These are phyloP conservation scores for Penicillium hesseltinei DNA, from an alignment of 2,329 filamentous ascomycete species.

Conservation along the genomic window DNA sequence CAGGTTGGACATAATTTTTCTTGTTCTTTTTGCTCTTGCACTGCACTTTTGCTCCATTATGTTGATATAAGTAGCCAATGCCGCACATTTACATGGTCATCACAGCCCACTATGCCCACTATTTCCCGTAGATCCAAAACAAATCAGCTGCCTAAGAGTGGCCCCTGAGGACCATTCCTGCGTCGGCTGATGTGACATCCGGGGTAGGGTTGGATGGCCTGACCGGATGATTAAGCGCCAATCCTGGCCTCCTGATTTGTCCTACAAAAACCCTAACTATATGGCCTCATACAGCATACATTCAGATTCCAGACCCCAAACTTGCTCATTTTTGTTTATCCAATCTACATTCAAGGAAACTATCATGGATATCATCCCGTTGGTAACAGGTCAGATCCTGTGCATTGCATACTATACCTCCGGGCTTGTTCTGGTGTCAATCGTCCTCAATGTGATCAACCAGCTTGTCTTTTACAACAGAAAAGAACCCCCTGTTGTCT, in stretches of 20 bases:
- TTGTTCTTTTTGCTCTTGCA: not conserved
- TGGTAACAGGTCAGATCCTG: slow-evolving; percentile 18
- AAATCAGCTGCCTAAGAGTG: slow-evolving; percentile 5
- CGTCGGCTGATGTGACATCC: not conserved
- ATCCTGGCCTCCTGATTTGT: slow-evolving; percentile 21
- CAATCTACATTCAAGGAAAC: not conserved
- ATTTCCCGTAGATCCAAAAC: not conserved
- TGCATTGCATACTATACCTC: slow-evolving; percentile 26
- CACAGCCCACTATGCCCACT: not conserved
- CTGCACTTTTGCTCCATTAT: not conserved
- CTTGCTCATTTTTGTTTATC: not conserved
- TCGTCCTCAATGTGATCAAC: slow-evolving; percentile 71
- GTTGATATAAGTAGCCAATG: slow-evolving; percentile 7
- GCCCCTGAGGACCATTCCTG: not conserved
- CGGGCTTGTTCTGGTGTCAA: slow-evolving; percentile 50
- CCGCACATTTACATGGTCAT: not conserved
- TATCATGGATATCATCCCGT: slow-evolving; percentile 17
- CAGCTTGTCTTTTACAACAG: slow-evolving; percentile 75
- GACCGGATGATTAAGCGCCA: slow-evolving; percentile 21
- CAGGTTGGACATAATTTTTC: slow-evolving; percentile 3
- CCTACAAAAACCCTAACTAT: slow-evolving; percentile 7
- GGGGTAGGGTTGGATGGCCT: slow-evolving; percentile 4
- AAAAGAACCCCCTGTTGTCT: slow-evolving; percentile 75
- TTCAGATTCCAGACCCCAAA: not conserved
- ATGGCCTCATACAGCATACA: not conserved